Base-by-base conservation (phyloP, 306 rosid genomes). In the Prunus armeniaca region DNA sequence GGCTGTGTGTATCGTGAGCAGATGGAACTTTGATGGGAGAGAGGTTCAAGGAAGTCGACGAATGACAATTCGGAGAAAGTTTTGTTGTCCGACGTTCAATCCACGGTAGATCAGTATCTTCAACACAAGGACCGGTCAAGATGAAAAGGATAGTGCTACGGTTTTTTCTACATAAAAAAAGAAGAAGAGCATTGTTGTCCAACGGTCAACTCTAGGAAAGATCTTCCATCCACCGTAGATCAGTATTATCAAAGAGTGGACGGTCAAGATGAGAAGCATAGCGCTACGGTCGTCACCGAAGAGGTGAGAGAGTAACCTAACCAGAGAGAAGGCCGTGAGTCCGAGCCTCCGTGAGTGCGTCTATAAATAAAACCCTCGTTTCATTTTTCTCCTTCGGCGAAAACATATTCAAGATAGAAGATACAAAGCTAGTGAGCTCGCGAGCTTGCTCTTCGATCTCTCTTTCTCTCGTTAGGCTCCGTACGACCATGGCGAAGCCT, bases 401-500 rank as follows among this genome's bases (percentile, higher is more conserved):
- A 57, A 54, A 17, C 17, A 25, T 56, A 24, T 27, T 38, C 12
- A 38, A 30, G 43, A 38, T 38, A 38, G 47, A 5, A 25, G 66
- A 24, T 27, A 54, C 12, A 38, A 20, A 63, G 22, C 41, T 20
- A 65, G 41, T 20, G 79, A 66, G 73, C 22, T 32, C 20, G 73
- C 57, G 38, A 4, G 64, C 46, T 28, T 5, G 14, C 66, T 74
- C n/a, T 14, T 57, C 3, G 22, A 32, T 10, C 65, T 60, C 57
- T 15, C 57, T 4, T 24, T 28, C 20, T 24, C 79, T 51, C 46
- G 10, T 43, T 38, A 11, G 69, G 49, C 67, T 18, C 73, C 13
- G 9, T 22, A 30, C 28, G 20, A 63, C 74, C 73, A 95, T 89
- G 99, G 99, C 97, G 71, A 95, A 95, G 85, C 96, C 97, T 84